Conservation (phyloP, 768 basidiomycete species). For the Xerocomellus dryophilus region DNA sequence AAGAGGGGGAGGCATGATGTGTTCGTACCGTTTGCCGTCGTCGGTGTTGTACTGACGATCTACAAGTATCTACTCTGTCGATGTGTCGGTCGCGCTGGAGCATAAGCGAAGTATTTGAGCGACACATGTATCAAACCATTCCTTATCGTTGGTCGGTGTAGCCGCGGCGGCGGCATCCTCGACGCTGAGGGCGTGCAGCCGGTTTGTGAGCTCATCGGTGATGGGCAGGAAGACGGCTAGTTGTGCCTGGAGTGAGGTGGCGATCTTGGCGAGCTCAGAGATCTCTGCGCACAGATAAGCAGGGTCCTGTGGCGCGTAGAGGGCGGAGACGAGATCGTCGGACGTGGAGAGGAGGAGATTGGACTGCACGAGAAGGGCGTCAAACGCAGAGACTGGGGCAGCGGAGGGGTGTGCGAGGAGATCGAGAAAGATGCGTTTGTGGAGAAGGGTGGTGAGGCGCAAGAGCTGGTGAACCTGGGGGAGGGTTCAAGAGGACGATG, state of each 20-base stretch:
- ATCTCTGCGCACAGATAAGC: constrained; percentile 41
- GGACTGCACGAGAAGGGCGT: constrained; percentile 50
- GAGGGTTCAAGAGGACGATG: constrained; percentile 1
- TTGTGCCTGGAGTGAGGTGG: constrained; percentile 36
- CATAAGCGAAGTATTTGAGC: constrained; percentile 52
- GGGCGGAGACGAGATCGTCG: constrained; percentile 65
- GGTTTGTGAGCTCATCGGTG: constrained; percentile 22
- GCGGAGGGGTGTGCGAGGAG: constrained; percentile 38
- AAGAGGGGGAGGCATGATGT: constrained; percentile 36
- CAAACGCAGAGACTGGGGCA: constrained; percentile 38
- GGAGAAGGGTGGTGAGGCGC: constrained; percentile 57
- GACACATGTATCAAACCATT: constrained; percentile 68
- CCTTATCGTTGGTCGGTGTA: constrained; percentile 32
- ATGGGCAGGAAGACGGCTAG: constrained; percentile 25
- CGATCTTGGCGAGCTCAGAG: constrained; percentile 35
- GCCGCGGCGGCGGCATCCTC: not conserved
- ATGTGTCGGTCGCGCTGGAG: constrained; percentile 24
- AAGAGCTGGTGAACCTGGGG: constrained; percentile 57
- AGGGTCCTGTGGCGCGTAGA: constrained; percentile 62
- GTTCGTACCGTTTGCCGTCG: constrained; percentile 9
- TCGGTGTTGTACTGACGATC: constrained; percentile 17
- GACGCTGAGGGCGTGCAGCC: constrained; percentile 26
- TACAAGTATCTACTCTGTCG: constrained; percentile 12
- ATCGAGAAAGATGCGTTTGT: constrained; percentile 57
- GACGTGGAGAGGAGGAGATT: constrained; percentile 48